phyloP scores from a whole-genome alignment of 169 alveolate genomes.

The Cryptosporidium ubiquitum region DNA sequence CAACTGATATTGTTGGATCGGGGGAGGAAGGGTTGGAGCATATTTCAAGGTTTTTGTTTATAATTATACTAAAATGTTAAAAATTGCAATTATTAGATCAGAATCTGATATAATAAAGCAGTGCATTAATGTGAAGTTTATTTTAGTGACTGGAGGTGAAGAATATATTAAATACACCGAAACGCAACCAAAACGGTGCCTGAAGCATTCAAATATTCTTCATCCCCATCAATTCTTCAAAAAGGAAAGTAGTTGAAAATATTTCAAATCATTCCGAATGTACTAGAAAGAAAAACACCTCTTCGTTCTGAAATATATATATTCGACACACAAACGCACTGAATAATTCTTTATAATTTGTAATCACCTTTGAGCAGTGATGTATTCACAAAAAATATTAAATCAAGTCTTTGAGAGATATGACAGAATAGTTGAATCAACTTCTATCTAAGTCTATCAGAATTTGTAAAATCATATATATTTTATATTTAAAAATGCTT shows the following conservation, averaged over 20 bases:
- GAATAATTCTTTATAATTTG: slow-evolving; percentile 90
- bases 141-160: slow-evolving; percentile 85
- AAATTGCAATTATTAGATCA: slow-evolving; percentile 80
- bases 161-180: slow-evolving; percentile 85
- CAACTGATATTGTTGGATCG: slow-evolving; percentile 86
- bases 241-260: slow-evolving; percentile 73
- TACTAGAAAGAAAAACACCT: slow-evolving; percentile 87
- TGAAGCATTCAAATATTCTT: background rate
- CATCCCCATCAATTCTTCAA: slow-evolving; percentile 10
- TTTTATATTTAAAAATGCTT: background rate
- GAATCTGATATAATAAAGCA: slow-evolving; percentile 75
- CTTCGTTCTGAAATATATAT: slow-evolving; percentile 93
- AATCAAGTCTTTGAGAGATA: background rate
- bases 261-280: slow-evolving; percentile 81
- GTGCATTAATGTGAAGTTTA: slow-evolving; percentile 81
- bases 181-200: slow-evolving; percentile 82
- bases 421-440: background rate
- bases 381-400: background rate
- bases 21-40: slow-evolving; percentile 91
- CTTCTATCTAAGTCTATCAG: background rate
- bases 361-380: slow-evolving; percentile 81
- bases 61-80: slow-evolving; percentile 84
- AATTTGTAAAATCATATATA: background rate
- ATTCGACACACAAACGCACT: slow-evolving; percentile 90
- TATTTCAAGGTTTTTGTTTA: slow-evolving; percentile 83